These are phyloP conservation scores for Apiosordaria backusii DNA, from an alignment of 495 filamentous ascomycete genomes.

Conservation along the genomic window DNA sequence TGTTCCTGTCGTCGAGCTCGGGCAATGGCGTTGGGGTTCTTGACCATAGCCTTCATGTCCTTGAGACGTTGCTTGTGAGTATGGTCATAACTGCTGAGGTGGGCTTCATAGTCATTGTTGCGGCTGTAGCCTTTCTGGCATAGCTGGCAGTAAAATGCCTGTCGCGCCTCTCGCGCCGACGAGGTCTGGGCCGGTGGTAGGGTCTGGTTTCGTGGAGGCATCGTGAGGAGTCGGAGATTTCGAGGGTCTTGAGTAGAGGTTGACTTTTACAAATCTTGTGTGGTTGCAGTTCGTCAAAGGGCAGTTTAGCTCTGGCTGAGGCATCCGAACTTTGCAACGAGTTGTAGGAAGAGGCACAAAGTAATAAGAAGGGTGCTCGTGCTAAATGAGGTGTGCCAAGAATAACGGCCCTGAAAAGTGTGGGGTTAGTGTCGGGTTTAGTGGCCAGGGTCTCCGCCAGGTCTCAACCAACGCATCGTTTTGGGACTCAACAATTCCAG, in stretches of 20 bases:
- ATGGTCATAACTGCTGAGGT: slow-evolving; percentile 68
- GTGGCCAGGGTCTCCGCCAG: not conserved
- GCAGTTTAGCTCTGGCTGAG: not conserved
- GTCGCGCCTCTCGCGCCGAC: slow-evolving; percentile 80
- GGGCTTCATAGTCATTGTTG: slow-evolving; percentile 67
- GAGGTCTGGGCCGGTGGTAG: slow-evolving; percentile 66
- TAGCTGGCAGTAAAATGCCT: slow-evolving; percentile 80
- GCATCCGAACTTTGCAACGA: not conserved
- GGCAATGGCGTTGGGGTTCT: slow-evolving; percentile 52
- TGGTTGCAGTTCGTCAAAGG: not conserved
- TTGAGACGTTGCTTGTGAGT: slow-evolving; percentile 62
- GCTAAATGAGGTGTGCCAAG: slow-evolving; percentile 4
- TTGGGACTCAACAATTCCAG: slow-evolving; percentile 10
- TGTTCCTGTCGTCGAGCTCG: slow-evolving; percentile 69
- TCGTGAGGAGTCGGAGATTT: slow-evolving; percentile 4
- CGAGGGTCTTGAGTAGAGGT: not conserved
- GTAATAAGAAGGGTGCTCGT: not conserved
- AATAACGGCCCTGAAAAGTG: not conserved
- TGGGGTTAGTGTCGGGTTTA: slow-evolving; percentile 2
- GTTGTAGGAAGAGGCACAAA: not conserved
- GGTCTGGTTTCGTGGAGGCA: slow-evolving; percentile 44
- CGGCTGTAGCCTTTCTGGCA: slow-evolving; percentile 67
- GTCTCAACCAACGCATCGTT: slow-evolving; percentile 9
- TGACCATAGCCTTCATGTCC: slow-evolving; percentile 64
- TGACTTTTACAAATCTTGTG: not conserved